These are phyloP conservation scores for Plenodomus biglobosus DNA, from an alignment of 2,329 filamentous ascomycete species.

Conservation along the genomic window DNA sequence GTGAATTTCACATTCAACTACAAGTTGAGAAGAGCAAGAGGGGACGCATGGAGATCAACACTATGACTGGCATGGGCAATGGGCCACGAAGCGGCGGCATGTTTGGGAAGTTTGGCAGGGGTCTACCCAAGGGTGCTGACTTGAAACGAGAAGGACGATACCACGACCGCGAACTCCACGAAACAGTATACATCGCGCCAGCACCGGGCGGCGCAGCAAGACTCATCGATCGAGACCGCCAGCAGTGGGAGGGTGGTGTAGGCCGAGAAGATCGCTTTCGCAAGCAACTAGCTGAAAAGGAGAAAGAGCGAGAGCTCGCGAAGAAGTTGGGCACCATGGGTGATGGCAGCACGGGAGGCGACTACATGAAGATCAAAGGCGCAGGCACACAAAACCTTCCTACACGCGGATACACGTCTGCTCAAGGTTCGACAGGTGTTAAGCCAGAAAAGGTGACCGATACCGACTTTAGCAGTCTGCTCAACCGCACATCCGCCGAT, in stretches of 20 bases:
- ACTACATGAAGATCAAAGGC: slow-evolving; percentile 62
- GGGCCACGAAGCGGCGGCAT: slow-evolving; percentile 30
- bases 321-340: slow-evolving; percentile 67
- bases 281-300: slow-evolving; percentile 64
- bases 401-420: slow-evolving; percentile 16
- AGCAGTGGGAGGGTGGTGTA: slow-evolving; percentile 49
- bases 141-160: slow-evolving; percentile 41
- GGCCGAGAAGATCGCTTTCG: slow-evolving; percentile 68
- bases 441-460: slow-evolving; percentile 19
- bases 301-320: slow-evolving; percentile 73
- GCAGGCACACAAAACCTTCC: slow-evolving; percentile 23
- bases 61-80: slow-evolving; percentile 56
- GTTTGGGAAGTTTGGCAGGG: slow-evolving; percentile 37
- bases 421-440: slow-evolving; percentile 17
- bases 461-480: slow-evolving; percentile 45
- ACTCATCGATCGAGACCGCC: slow-evolving; percentile 64
- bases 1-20: slow-evolving; percentile 87
- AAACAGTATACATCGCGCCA: slow-evolving; percentile 50
- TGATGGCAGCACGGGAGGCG: slow-evolving; percentile 62
- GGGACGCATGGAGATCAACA: slow-evolving; percentile 77
- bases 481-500: slow-evolving; percentile 48
- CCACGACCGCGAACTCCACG: slow-evolving; percentile 62
- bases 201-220: slow-evolving; percentile 56
- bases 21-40: slow-evolving; percentile 71
- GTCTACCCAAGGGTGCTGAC: slow-evolving; percentile 27